Percentiles rank a stretch among this genome's conserved stretches.
Conservation (phyloP, 495 filamentous ascomycete species). For the Neurospora sp. region DNA sequence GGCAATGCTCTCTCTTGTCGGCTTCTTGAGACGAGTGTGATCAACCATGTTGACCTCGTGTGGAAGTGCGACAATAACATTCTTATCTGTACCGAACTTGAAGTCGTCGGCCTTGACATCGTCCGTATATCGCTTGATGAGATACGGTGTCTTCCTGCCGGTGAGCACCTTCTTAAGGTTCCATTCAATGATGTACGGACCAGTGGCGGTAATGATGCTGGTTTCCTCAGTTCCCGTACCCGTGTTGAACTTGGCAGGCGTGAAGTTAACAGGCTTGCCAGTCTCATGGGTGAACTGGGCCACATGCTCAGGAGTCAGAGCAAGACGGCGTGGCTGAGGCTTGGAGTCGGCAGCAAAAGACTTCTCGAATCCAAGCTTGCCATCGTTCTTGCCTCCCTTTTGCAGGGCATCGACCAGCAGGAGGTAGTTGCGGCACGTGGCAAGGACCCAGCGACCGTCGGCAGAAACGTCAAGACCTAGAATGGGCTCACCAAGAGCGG, state of each 20-base stretch:
- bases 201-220: constrained; percentile 92
- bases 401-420: constrained; percentile 87
- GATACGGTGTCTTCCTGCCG: constrained; percentile 77
- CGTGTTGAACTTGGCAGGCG: constrained; percentile 87
- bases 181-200: constrained; percentile 96
- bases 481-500: constrained; percentile 89
- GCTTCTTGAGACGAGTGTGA: constrained; percentile 70
- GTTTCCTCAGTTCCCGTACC: constrained; percentile 71
- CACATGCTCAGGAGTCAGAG: constrained; percentile 76
- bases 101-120: constrained; percentile 99
- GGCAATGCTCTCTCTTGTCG: constrained; percentile 82
- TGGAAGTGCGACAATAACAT: constrained; percentile 90
- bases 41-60: constrained; percentile 98
- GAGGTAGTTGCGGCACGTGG: constrained; percentile 88
- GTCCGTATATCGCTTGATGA: constrained; percentile 90
- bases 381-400: constrained; percentile 88
- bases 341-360: constrained; percentile 87
- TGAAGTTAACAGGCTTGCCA: constrained; percentile 74
- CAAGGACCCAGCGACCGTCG: constrained; percentile 90
- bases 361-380: constrained; percentile 94
- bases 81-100: constrained; percentile 92
- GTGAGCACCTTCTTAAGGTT: constrained; percentile 75
- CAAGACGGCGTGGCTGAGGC: constrained; percentile 84
- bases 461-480: constrained; percentile 90
- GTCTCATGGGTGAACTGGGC: constrained; percentile 97